A percentile compares a stretch with the other conserved stretches of the same genome.
phyloP scores from a whole-genome alignment of 140 eudicot species.

The Stevia rebaudiana region DNA sequence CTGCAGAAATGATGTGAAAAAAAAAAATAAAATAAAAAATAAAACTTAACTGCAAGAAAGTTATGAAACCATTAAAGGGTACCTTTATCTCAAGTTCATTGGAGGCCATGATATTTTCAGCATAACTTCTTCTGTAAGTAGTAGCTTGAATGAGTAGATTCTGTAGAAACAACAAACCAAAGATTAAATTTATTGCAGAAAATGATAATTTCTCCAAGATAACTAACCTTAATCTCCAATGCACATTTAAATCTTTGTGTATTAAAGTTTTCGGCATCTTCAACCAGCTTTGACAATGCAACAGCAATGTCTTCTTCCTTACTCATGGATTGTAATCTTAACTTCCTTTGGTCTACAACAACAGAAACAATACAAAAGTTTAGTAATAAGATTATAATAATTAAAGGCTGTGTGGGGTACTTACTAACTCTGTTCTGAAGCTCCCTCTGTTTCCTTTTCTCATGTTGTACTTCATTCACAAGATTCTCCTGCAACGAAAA shows the following conservation, averaged over 20 bases:
- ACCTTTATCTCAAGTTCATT: conserved; percentile 86
- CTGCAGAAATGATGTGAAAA: too few relatives aligned
- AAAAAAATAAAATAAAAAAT: too few relatives aligned
- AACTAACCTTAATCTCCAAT: conserved; percentile 56
- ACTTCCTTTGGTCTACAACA: conserved; percentile 54
- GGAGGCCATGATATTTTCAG: conserved; percentile 50
- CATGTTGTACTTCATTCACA: conserved; percentile 36
- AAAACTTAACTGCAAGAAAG: neutral
- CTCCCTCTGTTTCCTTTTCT: conserved; percentile 52
- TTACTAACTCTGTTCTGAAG: conserved; percentile 63
- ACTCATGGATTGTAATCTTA: conserved; percentile 47
- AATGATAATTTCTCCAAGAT: conserved; percentile 3
- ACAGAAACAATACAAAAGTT: neutral
- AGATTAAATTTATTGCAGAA: neutral
- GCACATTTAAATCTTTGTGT: conserved; percentile 58
- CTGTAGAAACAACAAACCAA: conserved; percentile 33
- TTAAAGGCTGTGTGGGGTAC: conserved; percentile 17
- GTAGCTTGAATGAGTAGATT: conserved; percentile 66
- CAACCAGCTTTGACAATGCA: conserved; percentile 46
- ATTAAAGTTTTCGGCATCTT: conserved; percentile 48
- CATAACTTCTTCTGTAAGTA: conserved; percentile 51
- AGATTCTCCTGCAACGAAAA: conserved; percentile 59
- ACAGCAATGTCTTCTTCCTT: conserved; percentile 55
- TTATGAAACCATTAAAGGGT: neutral
- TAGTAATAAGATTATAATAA: neutral